Base-by-base conservation (phyloP, 352 stramenopile species). In the Elongisporangium undulatum region DNA sequence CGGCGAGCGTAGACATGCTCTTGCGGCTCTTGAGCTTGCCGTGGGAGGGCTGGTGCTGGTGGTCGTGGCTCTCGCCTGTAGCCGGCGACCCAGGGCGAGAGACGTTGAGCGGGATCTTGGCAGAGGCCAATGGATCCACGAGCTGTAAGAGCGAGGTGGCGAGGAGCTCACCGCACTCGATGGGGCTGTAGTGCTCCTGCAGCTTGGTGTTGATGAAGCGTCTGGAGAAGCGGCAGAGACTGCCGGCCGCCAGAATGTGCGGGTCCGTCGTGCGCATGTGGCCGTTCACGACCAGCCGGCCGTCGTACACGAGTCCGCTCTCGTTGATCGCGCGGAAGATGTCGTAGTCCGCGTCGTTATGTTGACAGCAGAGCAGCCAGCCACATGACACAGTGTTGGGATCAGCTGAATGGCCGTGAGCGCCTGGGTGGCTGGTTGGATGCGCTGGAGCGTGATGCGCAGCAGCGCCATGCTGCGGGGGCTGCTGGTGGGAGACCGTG, bases 291-390 rank as follows among this genome's bases (percentile, higher is more conserved):
- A 97, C 90, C 24, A 98, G 77, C 0, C 89, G 77, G 0, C 91
- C 91, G 63, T 98, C 91, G 66, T 97, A 97, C 20, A 97, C 91
- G 29, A 98, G 79, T 7, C 91, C 92, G 56, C 81, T 89, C 50
- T 96, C 87, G 64, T 97, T 97, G 52, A 96, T 88, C 10, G 90
- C 90, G 4, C 77, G 77, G 63, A 97, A 98, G 1, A 97, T 67
- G 67, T 96, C 89, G 16, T 81, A 75, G 65, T 96, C 87, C 13
- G 88, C 79, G 62, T 97, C 90, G 49, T 85, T 87, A 21, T 91
- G 77, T 57, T 90, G 86, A 49, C 81, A 96, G 64, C 84, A 93
- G 29, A 97, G 71, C 38, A 98, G 51, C 68, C 92, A 83, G 3
- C 69, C 62, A 53, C 89, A 96, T 1, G 63, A 54, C 2, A 93